Percentiles rank a stretch among this genome's conserved stretches.
These are phyloP conservation scores for Sporothrix brasiliensis DNA, from an alignment of 2,329 filamentous ascomycete species.

Conservation along the genomic window DNA sequence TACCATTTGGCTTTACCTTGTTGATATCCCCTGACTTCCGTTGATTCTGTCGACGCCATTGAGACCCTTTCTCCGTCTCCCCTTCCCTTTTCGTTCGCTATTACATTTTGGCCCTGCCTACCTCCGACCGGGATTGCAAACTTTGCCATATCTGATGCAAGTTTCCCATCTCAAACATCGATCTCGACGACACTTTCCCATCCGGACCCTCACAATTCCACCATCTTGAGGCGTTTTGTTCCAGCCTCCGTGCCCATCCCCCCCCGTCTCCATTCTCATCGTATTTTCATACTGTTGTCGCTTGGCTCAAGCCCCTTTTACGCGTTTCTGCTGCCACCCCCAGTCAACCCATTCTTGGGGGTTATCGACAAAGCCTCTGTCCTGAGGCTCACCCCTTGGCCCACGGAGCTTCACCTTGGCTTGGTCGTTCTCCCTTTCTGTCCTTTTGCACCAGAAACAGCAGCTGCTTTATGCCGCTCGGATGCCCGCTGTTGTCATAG, in stretches of 20 bases:
- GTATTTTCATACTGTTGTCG: background rate
- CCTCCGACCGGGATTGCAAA: slow-evolving; percentile 16
- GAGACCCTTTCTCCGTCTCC: slow-evolving; percentile 11
- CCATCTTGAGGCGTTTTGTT: slow-evolving; percentile 2
- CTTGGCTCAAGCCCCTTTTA: background rate
- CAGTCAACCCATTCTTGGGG: slow-evolving; percentile 10
- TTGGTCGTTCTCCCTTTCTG: background rate
- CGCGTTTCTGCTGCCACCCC: background rate
- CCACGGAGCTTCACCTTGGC: background rate
- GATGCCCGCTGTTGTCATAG: slow-evolving; percentile 58
- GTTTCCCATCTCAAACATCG: slow-evolving; percentile 28
- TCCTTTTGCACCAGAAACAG: slow-evolving; percentile 31
- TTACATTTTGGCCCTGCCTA: slow-evolving; percentile 15
- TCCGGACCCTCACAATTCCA: slow-evolving; percentile 9
- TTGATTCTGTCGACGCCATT: background rate
- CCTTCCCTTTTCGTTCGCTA: slow-evolving; percentile 3
- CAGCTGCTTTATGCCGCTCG: slow-evolving; percentile 50
- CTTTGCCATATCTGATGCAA: slow-evolving; percentile 25
- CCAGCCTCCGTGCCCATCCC: slow-evolving; percentile 1
- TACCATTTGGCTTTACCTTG: background rate
- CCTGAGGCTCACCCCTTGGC: slow-evolving; percentile 17
- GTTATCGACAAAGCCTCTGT: slow-evolving; percentile 29
- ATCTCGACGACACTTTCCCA: slow-evolving; percentile 23
- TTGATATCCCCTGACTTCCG: background rate
- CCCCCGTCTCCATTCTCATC: slow-evolving; percentile 13